phyloP scores from a whole-genome alignment of 495 filamentous ascomycete species.

The Halenospora varia region DNA sequence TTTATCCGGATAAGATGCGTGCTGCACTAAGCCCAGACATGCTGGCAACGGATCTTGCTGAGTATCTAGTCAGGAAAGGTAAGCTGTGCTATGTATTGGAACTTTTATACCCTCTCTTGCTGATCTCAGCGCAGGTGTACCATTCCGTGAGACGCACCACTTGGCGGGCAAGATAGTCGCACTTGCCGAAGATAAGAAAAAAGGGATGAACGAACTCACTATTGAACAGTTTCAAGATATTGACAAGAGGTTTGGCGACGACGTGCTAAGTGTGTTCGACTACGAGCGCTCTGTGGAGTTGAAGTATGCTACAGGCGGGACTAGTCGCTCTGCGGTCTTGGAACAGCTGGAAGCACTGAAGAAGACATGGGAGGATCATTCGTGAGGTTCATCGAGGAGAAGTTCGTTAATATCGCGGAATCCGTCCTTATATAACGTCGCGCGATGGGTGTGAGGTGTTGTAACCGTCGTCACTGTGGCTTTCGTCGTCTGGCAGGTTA shows the following conservation, averaged over 20 bases:
- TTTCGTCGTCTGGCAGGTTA: no score
- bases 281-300: slow-evolving; percentile 87
- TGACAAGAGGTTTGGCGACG: slow-evolving; percentile 69
- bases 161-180: slow-evolving; percentile 42
- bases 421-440: no score
- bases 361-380: no score
- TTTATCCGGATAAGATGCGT: slow-evolving; percentile 63
- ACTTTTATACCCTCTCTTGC: slow-evolving; percentile 10
- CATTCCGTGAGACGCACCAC: slow-evolving; percentile 24
- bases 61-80: slow-evolving; percentile 21
- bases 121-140: slow-evolving; percentile 17
- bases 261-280: slow-evolving; percentile 71
- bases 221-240: slow-evolving; percentile 58
- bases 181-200: slow-evolving; percentile 52
- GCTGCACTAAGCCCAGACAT: slow-evolving; percentile 44
- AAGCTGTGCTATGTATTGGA: slow-evolving; percentile 14
- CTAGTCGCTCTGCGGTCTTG: slow-evolving; percentile 66
- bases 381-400: no score
- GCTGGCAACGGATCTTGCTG: slow-evolving; percentile 62
- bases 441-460: no score
- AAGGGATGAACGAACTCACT: slow-evolving; percentile 59
- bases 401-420: no score
- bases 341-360: slow-evolving; percentile 76
- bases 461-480: no score
- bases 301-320: slow-evolving; percentile 76